A percentile compares a stretch with the other conserved stretches of the same genome.
Conservation (phyloP, 169 alveolate species). For the Toxoplasma gondii region DNA sequence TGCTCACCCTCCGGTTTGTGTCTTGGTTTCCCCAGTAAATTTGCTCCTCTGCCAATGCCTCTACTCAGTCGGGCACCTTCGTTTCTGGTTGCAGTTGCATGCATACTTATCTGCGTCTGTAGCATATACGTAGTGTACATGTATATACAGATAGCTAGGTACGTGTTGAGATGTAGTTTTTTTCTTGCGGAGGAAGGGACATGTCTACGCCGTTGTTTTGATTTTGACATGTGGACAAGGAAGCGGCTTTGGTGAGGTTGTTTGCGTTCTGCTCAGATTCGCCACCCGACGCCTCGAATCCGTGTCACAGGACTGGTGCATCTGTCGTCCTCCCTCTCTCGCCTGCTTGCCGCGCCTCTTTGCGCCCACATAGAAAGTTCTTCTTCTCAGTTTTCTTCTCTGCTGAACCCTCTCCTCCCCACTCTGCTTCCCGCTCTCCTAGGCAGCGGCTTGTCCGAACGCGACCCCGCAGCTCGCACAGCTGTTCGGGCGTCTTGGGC, state of each 20-base stretch:
- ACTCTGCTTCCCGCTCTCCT: neutral
- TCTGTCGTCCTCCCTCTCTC: neutral
- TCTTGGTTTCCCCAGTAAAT: too few relatives aligned
- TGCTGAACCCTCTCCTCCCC: neutral
- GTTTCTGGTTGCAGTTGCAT: too few relatives aligned
- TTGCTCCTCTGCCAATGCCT: too few relatives aligned
- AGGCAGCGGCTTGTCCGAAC: constrained; percentile 11
- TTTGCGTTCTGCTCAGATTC: neutral
- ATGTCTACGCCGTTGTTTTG: too few relatives aligned
- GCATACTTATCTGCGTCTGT: too few relatives aligned
- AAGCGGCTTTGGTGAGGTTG: neutral
- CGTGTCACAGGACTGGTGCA: constrained; percentile 31
- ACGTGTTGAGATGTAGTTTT: too few relatives aligned
- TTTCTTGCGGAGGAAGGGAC: too few relatives aligned
- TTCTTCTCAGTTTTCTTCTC: neutral
- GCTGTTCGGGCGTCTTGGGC: constrained; percentile 13
- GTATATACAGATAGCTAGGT: too few relatives aligned
- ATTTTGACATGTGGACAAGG: too few relatives aligned
- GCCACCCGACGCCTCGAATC: constrained; percentile 19
- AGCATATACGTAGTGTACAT: too few relatives aligned
- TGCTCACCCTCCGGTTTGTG: too few relatives aligned
- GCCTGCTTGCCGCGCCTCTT: neutral
- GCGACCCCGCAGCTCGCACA: constrained; percentile 8
- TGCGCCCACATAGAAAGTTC: neutral
- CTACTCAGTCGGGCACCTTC: too few relatives aligned